A percentile compares a stretch with the other conserved stretches of the same genome.
Conservation (phyloP, 352 stramenopile species). For the Thraustochytrium sp. region DNA sequence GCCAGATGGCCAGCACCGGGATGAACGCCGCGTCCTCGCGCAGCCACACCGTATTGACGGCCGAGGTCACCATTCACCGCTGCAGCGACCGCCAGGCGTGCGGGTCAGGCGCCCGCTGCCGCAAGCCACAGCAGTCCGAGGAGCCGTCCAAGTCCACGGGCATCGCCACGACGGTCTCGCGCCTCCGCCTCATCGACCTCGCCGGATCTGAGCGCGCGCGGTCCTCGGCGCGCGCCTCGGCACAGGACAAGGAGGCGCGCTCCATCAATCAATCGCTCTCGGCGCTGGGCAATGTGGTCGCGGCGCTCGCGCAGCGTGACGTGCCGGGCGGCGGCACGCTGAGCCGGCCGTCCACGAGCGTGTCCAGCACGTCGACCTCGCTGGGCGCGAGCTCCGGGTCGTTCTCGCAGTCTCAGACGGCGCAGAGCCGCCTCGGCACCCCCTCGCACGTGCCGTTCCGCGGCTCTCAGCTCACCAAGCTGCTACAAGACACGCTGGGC, state of each 20-base stretch:
- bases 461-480: conserved; percentile 84
- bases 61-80: conserved; percentile 30
- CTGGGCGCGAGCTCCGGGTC: neutral
- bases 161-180: neutral
- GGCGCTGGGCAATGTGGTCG: conserved; percentile 49
- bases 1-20: conserved; percentile 45
- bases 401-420: no score
- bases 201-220: conserved; percentile 50
- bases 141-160: no score
- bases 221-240: conserved; percentile 41
- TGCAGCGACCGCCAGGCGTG: neutral
- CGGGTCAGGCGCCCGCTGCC: neutral
- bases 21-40: conserved; percentile 50
- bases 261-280: conserved; percentile 53
- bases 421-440: no score
- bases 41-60: conserved; percentile 53
- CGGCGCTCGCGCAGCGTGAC: conserved; percentile 44
- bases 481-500: conserved; percentile 76
- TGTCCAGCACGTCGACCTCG: neutral
- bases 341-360: neutral
- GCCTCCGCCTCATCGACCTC: conserved; percentile 52
- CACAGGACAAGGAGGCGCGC: conserved; percentile 48
- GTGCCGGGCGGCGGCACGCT: neutral
- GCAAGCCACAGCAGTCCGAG: no score
- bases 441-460: conserved; percentile 82